Base-by-base conservation (phyloP, 805 yeast genomes). In the Tetrapisispora namnaoensis region DNA sequence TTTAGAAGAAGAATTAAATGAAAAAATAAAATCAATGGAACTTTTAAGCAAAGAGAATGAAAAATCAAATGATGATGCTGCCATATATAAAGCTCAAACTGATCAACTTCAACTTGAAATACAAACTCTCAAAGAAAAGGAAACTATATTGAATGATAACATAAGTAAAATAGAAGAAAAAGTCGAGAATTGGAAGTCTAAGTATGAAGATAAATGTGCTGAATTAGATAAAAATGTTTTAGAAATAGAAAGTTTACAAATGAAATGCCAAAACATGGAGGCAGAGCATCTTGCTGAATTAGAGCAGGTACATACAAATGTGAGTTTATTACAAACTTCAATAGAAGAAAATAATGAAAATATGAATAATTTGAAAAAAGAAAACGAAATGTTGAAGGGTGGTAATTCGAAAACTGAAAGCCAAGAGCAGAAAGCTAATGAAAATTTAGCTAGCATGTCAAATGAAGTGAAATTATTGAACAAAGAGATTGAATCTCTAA, bases 201-300 rank as follows among this genome's bases (percentile, higher is more conserved):
- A 60, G 36, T 56, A 53, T 28, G 53, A 55, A 2, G 45, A 42
- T 4, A 48, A 59, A 46, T 27, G 49, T 17, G 51, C 50, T 11
- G 62, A 48, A 45, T 54, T 39, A 47, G 55, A 51, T 50, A 63
- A 51, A 53, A 49, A 45, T 36, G 48, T 52, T 44, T 49, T 48
- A 44, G 67, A 54, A 28, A 56, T 52, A 53, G 71, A 60, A 58
- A 60, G 55, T 56, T 42, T 58, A 4, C 61, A 60, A 41, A 45
- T 54, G 34, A 60, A 55, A 44, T 55, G 52, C 35, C 49, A 50
- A 30, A 55, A 58, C 44, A 37, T 61, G 17, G 72, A 70, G 42
- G 57, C 62, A 9, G 69, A 68, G n/a, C 70, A 70, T 48, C 38
- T 70, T 18, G 56, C 62, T 8, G 73, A 70, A 46, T 53, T 69